Base-by-base conservation (phyloP, 1,139 yeast genomes). In the Saccharomyces pastorianus region DNA sequence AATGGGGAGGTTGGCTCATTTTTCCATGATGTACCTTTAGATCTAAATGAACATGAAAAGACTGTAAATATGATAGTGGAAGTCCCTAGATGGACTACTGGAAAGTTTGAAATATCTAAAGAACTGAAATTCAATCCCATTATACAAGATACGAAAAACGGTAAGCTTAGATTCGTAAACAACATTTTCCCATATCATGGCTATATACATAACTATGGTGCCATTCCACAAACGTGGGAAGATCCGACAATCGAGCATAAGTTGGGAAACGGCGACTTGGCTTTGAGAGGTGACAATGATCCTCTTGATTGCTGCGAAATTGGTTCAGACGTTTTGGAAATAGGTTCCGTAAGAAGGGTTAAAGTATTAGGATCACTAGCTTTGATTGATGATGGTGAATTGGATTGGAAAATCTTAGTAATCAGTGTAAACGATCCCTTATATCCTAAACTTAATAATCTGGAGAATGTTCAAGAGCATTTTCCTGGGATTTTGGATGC, bases 171-270 rank as follows among this genome's bases (percentile, higher is more conserved):
- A 72, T 86, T 84, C 65, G 95, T 91, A 53, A 84, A 95, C 72
- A 93, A 93, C 79, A 78, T 95, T 60, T 91, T 88, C 80, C 99
- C 99, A 38, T 95, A 85, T 77, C 91, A 88, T 70, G 99, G 99
- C 23, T 20, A 20, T 20, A 20, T 20, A 20, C 23, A 20, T 20
- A 20, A 20, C 23, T 20, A 20, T 20, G 98, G 99, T 60, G 97
- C 98, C n/a, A 80, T 93, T 72, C 97, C 99, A 50, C 98, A 91
- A 75, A 93, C 99, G 29, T 93, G 98, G 98, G 99, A 93, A 67
- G 84, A 82, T 64, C 84, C 85, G 38, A 59, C 61, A 56, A 66
- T 68, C 20, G 50, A 48, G 64, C 76, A 76, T 59, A 4, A 28
- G 7, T 26, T 51, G 14, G 42, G 50, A 34, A 47, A 8, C 28